Conservation (phyloP, 352 stramenopile species). For the Phytophthora brassicae region DNA sequence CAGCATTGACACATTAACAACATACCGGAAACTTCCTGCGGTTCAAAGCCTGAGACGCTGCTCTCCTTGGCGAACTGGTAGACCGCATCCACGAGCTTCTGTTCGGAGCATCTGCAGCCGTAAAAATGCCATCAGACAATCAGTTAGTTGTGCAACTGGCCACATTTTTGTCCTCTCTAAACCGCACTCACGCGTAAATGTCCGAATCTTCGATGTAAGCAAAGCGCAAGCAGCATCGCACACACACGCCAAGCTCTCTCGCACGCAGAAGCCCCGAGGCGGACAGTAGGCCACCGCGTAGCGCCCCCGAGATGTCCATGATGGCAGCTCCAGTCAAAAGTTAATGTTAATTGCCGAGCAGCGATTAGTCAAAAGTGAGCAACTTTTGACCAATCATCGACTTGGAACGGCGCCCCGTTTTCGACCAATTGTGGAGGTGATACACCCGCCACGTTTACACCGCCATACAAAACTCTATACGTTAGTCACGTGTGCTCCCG, state of each 20-base stretch:
- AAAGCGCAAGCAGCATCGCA: slow-evolving; percentile 74
- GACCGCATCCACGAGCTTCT: slow-evolving; percentile 31
- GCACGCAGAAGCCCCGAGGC: slow-evolving; percentile 23
- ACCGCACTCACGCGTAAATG: slow-evolving; percentile 55
- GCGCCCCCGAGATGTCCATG: slow-evolving; percentile 28
- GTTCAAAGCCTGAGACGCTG: slow-evolving; percentile 15
- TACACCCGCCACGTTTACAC: slow-evolving; percentile 16
- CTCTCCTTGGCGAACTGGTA: slow-evolving; percentile 25
- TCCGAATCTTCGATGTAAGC: slow-evolving; percentile 40
- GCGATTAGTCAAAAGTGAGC: slow-evolving; percentile 19
- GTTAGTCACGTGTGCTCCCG: slow-evolving; percentile 6
- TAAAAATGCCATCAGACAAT: slow-evolving; percentile 1
- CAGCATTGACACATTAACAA: neutral
- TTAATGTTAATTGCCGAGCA: slow-evolving; percentile 7
- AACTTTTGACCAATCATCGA: slow-evolving; percentile 21
- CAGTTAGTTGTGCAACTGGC: slow-evolving; percentile 12
- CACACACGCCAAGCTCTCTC: slow-evolving; percentile 42
- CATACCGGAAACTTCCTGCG: slow-evolving; percentile 24
- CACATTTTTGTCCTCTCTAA: slow-evolving; percentile 4
- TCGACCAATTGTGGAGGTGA: slow-evolving; percentile 23
- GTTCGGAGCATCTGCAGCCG: slow-evolving; percentile 29
- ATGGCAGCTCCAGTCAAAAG: slow-evolving; percentile 12
- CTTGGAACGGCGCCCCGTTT: slow-evolving; percentile 1
- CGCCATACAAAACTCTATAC: slow-evolving; percentile 24
- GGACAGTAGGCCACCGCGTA: slow-evolving; percentile 34